Conservation (phyloP, 768 basidiomycete genomes). For the Floccularia luteovirens region DNA sequence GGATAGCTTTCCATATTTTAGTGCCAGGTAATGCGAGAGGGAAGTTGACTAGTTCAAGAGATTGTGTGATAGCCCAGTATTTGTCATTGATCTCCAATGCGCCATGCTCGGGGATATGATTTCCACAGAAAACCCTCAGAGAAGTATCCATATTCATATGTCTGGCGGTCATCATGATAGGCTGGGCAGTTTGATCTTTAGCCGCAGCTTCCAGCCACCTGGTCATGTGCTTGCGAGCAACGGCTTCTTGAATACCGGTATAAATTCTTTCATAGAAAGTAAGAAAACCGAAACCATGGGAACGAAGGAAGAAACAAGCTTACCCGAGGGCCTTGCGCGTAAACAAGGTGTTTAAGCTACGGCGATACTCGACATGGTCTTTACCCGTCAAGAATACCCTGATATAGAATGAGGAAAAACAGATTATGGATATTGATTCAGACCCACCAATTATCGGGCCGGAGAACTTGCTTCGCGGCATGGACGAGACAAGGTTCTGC, state of each 20-base stretch:
- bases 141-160: conserved; percentile 97
- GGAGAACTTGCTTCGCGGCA: conserved; percentile 82
- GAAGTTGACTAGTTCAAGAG: conserved; percentile 98
- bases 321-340: conserved; percentile 91
- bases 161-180: conserved; percentile 89
- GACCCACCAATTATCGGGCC: conserved; percentile 77
- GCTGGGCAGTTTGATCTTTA: conserved; percentile 37
- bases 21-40: conserved; percentile 93
- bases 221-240: conserved; percentile 69
- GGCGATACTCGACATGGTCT: conserved; percentile 88
- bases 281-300: conserved; percentile 2
- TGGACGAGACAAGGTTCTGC: conserved; percentile 94
- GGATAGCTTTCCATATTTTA: conserved; percentile 89
- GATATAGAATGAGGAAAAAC: conserved; percentile 1
- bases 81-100: conserved; percentile 80
- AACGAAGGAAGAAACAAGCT: conserved; percentile 14
- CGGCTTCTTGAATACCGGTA: conserved; percentile 72
- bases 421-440: no score
- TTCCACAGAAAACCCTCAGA: conserved; percentile 90
- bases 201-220: conserved; percentile 61
- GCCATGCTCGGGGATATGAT: conserved; percentile 77
- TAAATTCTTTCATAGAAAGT: conserved; percentile 53
- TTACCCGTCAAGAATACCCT: conserved; percentile 99
- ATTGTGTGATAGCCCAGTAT: conserved; percentile 94
- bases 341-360: conserved; percentile 84